phyloP scores from a whole-genome alignment of 306 rosid species.

The Corylus americana region DNA sequence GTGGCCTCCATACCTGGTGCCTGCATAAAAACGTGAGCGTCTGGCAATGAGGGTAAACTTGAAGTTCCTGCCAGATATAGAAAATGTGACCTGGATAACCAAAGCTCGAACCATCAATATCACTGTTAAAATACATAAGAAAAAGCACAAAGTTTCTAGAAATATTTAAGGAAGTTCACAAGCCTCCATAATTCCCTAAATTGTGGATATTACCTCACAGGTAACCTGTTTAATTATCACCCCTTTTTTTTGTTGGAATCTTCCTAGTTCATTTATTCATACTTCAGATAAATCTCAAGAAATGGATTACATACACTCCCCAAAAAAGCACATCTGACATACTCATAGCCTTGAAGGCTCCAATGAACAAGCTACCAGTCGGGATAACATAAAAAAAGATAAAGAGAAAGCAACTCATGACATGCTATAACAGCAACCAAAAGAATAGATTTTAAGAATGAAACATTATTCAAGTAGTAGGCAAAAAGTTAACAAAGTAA shows the following conservation, averaged over 20 bases:
- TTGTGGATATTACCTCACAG: background rate
- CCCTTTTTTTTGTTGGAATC: background rate
- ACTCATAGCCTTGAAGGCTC: slow-evolving; percentile 16
- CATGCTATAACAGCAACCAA: background rate
- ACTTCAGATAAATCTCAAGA: slow-evolving; percentile 22
- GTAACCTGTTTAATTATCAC: background rate
- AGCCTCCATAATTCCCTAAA: slow-evolving; percentile 9
- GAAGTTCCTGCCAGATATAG: slow-evolving; percentile 62
- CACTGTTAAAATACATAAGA: slow-evolving; percentile 19
- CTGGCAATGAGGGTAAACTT: slow-evolving; percentile 81
- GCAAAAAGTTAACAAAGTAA: background rate
- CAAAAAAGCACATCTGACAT: background rate
- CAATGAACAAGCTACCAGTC: slow-evolving; percentile 7
- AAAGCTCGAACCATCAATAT: slow-evolving; percentile 29
- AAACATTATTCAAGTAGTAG: background rate
- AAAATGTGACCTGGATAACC: slow-evolving; percentile 66
- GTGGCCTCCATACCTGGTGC: slow-evolving; percentile 72
- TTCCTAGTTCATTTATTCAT: slow-evolving; percentile 6
- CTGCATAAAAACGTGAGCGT: slow-evolving; percentile 96
- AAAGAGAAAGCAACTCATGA: background rate
- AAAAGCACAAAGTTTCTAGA: slow-evolving; percentile 5
- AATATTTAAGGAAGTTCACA: slow-evolving; percentile 16
- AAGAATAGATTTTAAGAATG: background rate
- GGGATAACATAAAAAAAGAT: background rate
- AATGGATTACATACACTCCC: slow-evolving; percentile 27